Base-by-base conservation (phyloP, 805 yeast species). In the Priceomyces fermenticarens region DNA sequence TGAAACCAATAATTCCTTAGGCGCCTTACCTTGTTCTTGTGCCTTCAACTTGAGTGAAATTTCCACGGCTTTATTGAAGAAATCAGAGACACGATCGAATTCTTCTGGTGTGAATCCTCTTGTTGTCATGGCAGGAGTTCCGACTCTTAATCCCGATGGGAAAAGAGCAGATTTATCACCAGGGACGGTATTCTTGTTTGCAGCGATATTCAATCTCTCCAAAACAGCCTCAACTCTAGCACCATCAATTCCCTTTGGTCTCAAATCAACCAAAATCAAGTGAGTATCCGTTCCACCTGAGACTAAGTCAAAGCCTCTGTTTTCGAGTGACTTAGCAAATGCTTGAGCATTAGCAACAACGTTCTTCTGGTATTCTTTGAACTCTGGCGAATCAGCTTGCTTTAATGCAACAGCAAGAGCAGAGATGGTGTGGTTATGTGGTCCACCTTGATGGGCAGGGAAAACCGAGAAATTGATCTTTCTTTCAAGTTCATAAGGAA, bases 371-470 rank as follows among this genome's bases (percentile, higher is more conserved):
- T 91, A 91, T 60, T 80, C 85, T 65, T 80, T 85, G 73, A 84
- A 93, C 67, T 90, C 97, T 45, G 95, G 95, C 39, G 88, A 74
- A 49, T 80, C 76, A 46, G 96, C 95, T 75, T 93, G 99, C 66
- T 89, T 89, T 64, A 93, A 80, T 39, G 99, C 98, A 49, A 90
- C 93, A 12, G 98, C 97, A 58, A 93, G 73, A 28, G 98, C 99
- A 54, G 97, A 85, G 63, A 93, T 93, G 53, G 99, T 93, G 74
- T 93, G 99, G 78, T 93, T 93, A 73, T 93, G 98, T 57, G 99
- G 99, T 65, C 99, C 99, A 77, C 99, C 99, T 77, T 93, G 99
- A 72, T 93, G 99, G 53, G 96, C 99, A 58, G 99, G 99, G 91
- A 93, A 93, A 41, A 93, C 99, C 8, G 97, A 89, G 69, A 93